Evolutionary conservation across 345 rosid genomes (phyloP).

Genomic region (Lepidium sativum): DNA sequence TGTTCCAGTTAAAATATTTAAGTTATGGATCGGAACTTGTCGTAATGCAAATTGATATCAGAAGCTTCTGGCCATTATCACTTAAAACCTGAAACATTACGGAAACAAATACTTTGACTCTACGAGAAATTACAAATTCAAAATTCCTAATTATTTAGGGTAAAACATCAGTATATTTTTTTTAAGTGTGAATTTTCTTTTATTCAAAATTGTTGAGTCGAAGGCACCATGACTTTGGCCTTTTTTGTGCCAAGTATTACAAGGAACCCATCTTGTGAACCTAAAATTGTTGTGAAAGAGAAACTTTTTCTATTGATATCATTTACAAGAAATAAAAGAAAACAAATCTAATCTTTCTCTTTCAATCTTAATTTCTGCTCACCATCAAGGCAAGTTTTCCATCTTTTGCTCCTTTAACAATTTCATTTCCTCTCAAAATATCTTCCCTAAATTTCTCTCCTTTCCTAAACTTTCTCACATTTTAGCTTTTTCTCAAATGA

Average conservation of each 20-base stretch:
- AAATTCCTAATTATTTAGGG: neutral
- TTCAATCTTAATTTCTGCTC: constrained; percentile 15
- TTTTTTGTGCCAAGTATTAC: constrained; percentile 20
- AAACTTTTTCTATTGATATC: constrained; percentile 2
- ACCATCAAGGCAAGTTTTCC: constrained; percentile 26
- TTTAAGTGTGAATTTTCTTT: neutral
- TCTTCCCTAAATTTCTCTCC: neutral
- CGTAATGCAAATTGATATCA: neutral
- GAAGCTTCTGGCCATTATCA: neutral
- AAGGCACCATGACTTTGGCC: constrained; percentile 15
- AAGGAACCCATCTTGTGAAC: constrained; percentile 22
- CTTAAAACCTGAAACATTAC: neutral
- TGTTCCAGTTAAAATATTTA: no score
- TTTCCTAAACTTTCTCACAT: constrained; percentile 10
- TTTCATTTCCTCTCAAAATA: neutral
- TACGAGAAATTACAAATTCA: neutral
- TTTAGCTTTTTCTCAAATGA: neutral
- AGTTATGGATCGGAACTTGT: no score
- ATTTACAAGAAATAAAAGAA: neutral
- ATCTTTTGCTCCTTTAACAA: constrained; percentile 7
- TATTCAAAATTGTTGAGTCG: constrained; percentile 1
- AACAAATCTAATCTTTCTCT: constrained; percentile 11
- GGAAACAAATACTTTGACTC: neutral
- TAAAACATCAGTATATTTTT: neutral
- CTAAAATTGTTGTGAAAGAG: constrained; percentile 23